phyloP scores from a whole-genome alignment of 2,329 filamentous ascomycete species.

The Aspergillus jensenii region DNA sequence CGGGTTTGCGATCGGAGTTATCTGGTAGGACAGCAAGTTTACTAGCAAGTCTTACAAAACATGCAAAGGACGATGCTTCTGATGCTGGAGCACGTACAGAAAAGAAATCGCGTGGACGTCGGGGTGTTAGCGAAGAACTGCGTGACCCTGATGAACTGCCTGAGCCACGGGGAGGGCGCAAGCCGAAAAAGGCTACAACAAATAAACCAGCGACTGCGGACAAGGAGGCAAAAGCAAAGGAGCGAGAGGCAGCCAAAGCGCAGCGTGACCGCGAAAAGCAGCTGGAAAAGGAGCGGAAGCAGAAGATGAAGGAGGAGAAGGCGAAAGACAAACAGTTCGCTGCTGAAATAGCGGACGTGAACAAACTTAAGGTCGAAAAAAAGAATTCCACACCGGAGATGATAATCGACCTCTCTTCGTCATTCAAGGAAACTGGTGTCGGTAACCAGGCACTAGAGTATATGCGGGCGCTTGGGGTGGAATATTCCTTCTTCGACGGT shows the following conservation, averaged over 20 bases:
- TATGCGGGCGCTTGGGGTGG: conserved; percentile 43
- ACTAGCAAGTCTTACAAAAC: conserved; percentile 33
- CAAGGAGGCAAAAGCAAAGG: conserved; percentile 51
- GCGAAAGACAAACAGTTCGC: conserved; percentile 63
- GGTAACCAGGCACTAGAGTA: conserved; percentile 45
- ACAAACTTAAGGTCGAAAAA: conserved; percentile 71
- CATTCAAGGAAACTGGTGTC: conserved; percentile 50
- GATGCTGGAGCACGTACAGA: conserved; percentile 6
- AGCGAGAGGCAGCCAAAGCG: conserved; percentile 50
- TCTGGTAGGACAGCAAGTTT: conserved; percentile 44
- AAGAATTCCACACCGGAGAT: conserved; percentile 73
- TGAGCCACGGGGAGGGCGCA: conserved; percentile 31
- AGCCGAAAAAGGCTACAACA: conserved; percentile 39
- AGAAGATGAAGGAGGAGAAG: conserved; percentile 54
- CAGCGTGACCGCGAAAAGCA: conserved; percentile 58
- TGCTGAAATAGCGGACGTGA: conserved; percentile 68
- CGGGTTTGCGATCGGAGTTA: conserved; percentile 25
- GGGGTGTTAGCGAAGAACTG: neutral
- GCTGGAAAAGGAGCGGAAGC: conserved; percentile 53
- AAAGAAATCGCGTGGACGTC: neutral
- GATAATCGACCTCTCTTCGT: conserved; percentile 68
- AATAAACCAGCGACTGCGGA: conserved; percentile 27
- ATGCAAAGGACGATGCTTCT: conserved; percentile 1
- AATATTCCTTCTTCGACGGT: conserved; percentile 40
- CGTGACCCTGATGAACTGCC: conserved; percentile 41